Evolutionary conservation across 1,284 basidiomycete genomes (phyloP).

Genomic region (Kwoniella shivajii): DNA sequence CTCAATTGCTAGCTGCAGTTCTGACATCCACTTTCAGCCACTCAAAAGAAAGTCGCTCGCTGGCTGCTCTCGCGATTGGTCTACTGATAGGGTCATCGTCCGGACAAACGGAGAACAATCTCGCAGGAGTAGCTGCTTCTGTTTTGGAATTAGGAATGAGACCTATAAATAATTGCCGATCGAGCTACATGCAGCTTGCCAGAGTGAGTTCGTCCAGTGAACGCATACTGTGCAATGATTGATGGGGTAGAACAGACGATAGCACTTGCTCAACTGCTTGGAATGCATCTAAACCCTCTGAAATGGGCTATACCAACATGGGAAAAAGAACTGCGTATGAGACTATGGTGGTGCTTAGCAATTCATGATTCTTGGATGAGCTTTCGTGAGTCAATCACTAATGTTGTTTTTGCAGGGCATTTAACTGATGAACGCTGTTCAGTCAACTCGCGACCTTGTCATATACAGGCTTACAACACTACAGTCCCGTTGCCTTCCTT

Average conservation of each 20-base stretch:
- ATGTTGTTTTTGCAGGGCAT: not conserved
- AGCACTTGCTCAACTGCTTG: slow-evolving; percentile 37
- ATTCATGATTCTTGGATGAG: slow-evolving; percentile 41
- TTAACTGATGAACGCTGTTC: not conserved
- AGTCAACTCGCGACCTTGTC: slow-evolving; percentile 42
- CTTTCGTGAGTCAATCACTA: slow-evolving; percentile 17
- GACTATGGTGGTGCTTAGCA: slow-evolving; percentile 35
- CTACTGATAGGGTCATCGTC: slow-evolving; percentile 3
- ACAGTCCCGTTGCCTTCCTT: slow-evolving; percentile 18
- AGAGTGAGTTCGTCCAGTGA: slow-evolving; percentile 18
- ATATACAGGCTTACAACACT: slow-evolving; percentile 28
- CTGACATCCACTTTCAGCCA: slow-evolving; percentile 22
- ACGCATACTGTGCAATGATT: not conserved
- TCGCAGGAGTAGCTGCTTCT: slow-evolving; percentile 16
- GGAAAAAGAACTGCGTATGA: slow-evolving; percentile 27
- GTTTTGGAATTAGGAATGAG: slow-evolving; percentile 23
- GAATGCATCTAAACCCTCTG: slow-evolving; percentile 30
- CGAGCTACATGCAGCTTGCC: slow-evolving; percentile 28
- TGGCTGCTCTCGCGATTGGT: slow-evolving; percentile 13
- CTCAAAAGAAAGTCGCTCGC: slow-evolving; percentile 14
- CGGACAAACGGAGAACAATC: slow-evolving; percentile 14
- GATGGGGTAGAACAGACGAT: too few relatives aligned
- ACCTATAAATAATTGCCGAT: slow-evolving; percentile 15
- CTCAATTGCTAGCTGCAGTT: slow-evolving; percentile 24
- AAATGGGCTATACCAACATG: slow-evolving; percentile 31